These are phyloP conservation scores for Xanthoconium separans DNA, from an alignment of 1,284 basidiomycete genomes.

Conservation along the genomic window DNA sequence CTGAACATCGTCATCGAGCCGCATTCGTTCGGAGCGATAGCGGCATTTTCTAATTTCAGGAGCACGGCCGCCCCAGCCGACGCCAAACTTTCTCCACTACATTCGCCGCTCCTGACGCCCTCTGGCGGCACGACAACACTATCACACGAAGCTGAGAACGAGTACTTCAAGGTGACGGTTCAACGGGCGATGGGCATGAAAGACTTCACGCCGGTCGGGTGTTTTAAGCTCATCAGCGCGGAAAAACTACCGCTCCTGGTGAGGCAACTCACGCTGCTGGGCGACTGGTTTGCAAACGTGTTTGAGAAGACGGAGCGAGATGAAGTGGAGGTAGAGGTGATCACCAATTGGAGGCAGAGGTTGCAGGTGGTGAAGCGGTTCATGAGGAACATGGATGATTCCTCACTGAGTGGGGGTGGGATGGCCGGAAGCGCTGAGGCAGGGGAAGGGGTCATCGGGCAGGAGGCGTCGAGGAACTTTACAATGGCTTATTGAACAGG, in stretches of 20 bases:
- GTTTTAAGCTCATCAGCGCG: constrained; percentile 90
- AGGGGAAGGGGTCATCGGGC: constrained; percentile 43
- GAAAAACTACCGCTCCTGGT: constrained; percentile 81
- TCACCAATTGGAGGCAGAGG: constrained; percentile 86
- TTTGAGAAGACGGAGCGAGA: constrained; percentile 76
- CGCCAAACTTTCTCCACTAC: constrained; percentile 18
- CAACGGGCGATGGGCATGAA: constrained; percentile 87
- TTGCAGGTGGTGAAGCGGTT: constrained; percentile 77
- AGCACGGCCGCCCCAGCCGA: constrained; percentile 10
- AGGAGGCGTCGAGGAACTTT: constrained; percentile 53
- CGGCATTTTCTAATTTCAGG: constrained; percentile 67
- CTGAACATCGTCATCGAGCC: constrained; percentile 97
- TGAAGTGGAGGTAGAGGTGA: constrained; percentile 71
- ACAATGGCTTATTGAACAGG: constrained; percentile 36
- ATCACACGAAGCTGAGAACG: constrained; percentile 65
- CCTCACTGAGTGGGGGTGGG: constrained; percentile 3
- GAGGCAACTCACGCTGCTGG: constrained; percentile 80
- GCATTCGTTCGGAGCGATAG: constrained; percentile 81
- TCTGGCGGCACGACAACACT: constrained; percentile 7
- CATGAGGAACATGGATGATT: constrained; percentile 34
- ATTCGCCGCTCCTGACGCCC: constrained; percentile 20
- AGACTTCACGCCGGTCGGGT: constrained; percentile 87
- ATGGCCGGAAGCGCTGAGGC: constrained; percentile 12
- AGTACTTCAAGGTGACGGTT: constrained; percentile 90
- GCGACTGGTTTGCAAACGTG: constrained; percentile 86